These are phyloP conservation scores for Sordaria brevicollis DNA, from an alignment of 495 filamentous ascomycete genomes.

Conservation along the genomic window DNA sequence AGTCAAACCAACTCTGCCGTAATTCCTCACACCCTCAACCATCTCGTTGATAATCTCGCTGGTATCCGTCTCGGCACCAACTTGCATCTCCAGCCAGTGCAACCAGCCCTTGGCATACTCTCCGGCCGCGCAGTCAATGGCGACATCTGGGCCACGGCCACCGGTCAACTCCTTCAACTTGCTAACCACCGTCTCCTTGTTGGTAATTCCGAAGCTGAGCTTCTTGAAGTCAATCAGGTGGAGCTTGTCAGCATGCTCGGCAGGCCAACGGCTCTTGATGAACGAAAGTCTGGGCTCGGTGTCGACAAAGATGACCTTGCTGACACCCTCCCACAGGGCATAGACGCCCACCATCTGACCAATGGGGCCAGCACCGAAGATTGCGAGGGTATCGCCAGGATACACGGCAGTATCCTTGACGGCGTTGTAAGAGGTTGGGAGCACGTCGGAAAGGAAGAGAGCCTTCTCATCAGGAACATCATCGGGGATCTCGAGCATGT, in stretches of 20 bases:
- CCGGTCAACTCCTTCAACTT: slow-evolving; percentile 64
- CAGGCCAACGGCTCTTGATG: slow-evolving; percentile 50
- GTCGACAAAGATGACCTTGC: slow-evolving; percentile 73
- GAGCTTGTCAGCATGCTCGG: slow-evolving; percentile 27
- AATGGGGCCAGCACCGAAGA: slow-evolving; percentile 72
- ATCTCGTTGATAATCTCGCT: slow-evolving; percentile 85
- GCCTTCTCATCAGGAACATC: slow-evolving; percentile 78
- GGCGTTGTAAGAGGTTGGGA: slow-evolving; percentile 68
- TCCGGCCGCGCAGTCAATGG: slow-evolving; percentile 74
- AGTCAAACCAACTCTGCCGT: slow-evolving; percentile 66
- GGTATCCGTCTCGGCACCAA: slow-evolving; percentile 77
- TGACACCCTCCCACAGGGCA: slow-evolving; percentile 59
- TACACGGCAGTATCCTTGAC: slow-evolving; percentile 80
- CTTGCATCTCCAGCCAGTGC: slow-evolving; percentile 62
- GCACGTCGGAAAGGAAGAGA: slow-evolving; percentile 72
- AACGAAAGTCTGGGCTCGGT: slow-evolving; percentile 65
- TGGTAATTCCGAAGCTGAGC: slow-evolving; percentile 34
- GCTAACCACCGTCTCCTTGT: slow-evolving; percentile 50
- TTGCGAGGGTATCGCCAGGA: slow-evolving; percentile 67
- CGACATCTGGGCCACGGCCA: slow-evolving; percentile 60
- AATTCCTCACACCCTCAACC: slow-evolving; percentile 66
- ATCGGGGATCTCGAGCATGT: slow-evolving; percentile 70
- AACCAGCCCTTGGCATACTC: slow-evolving; percentile 79
- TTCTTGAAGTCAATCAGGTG: slow-evolving; percentile 36
- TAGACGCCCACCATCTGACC: slow-evolving; percentile 75